phyloP scores from a whole-genome alignment of 371 early-diverging fungal species.

The Parasitella parasitica region DNA sequence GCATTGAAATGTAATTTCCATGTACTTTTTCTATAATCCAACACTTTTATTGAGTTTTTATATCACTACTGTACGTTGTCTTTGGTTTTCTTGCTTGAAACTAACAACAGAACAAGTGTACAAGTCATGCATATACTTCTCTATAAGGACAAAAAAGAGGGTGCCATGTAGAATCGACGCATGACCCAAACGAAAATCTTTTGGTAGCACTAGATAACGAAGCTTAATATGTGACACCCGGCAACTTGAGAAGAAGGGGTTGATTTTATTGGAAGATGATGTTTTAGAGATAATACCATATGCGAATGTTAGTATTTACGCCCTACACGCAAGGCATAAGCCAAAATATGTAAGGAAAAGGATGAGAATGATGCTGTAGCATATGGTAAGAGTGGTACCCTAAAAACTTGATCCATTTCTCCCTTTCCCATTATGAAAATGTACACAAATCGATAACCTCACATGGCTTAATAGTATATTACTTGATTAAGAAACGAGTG shows the following conservation, averaged over 20 bases:
- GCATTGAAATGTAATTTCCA: too few species aligned
- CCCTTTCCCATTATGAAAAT: constrained; percentile 2
- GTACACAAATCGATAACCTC: constrained; percentile 26
- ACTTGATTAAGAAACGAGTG: neutral
- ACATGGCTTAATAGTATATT: constrained; percentile 14
- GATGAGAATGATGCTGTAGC: too few species aligned
- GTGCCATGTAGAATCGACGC: constrained; percentile 3
- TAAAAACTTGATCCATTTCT: neutral
- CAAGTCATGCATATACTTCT: constrained; percentile 1
- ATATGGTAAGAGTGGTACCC: neutral
- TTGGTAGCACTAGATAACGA: constrained; percentile 12
- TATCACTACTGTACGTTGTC: too few species aligned
- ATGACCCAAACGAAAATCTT: constrained; percentile 9
- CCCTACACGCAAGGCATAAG: neutral
- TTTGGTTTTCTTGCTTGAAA: neutral
- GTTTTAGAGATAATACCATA: neutral
- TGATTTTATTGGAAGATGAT: neutral
- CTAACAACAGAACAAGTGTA: neutral
- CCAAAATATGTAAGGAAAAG: too few species aligned
- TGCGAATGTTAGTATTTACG: neutral
- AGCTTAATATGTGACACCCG: constrained; percentile 18
- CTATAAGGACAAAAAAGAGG: neutral
- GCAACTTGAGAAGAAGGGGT: neutral
- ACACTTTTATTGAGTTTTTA: too few species aligned
- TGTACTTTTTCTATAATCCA: too few species aligned